Percentiles rank a stretch among this genome's conserved stretches.
These are phyloP conservation scores for Didymella arachidicola DNA, from an alignment of 2,329 filamentous ascomycete species.

Conservation along the genomic window DNA sequence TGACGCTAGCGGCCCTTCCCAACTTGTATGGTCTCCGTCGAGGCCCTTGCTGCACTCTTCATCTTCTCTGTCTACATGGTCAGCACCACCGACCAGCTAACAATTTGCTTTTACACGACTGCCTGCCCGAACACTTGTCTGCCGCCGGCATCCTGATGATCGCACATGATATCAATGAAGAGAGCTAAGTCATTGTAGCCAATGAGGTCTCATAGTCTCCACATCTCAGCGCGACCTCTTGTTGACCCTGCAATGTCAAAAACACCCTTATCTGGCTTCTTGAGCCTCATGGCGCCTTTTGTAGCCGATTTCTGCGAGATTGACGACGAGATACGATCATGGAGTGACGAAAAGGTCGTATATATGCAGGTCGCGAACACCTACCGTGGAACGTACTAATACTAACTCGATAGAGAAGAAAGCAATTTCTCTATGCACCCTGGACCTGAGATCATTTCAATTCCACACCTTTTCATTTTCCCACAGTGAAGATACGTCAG, in stretches of 20 bases:
- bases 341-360: neutral
- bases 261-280: neutral
- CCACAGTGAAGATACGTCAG: neutral
- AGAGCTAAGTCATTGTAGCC: neutral
- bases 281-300: neutral
- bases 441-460: no score
- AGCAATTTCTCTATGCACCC: neutral
- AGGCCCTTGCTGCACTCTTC: no score
- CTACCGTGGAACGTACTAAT: neutral
- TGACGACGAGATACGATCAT: neutral
- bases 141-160: no score
- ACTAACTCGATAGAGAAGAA: neutral
- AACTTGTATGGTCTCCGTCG: neutral
- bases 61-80: no score
- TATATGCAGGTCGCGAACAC: neutral
- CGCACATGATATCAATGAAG: neutral
- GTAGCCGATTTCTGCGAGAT: neutral
- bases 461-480: neutral
- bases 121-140: no score
- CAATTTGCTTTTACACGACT: no score
- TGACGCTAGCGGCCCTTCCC: neutral
- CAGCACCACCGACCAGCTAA: no score
- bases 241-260: neutral
- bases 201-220: neutral
- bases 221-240: neutral